phyloP scores from a whole-genome alignment of 148 eudicot genomes.

The Camellia lanceoleosa region DNA sequence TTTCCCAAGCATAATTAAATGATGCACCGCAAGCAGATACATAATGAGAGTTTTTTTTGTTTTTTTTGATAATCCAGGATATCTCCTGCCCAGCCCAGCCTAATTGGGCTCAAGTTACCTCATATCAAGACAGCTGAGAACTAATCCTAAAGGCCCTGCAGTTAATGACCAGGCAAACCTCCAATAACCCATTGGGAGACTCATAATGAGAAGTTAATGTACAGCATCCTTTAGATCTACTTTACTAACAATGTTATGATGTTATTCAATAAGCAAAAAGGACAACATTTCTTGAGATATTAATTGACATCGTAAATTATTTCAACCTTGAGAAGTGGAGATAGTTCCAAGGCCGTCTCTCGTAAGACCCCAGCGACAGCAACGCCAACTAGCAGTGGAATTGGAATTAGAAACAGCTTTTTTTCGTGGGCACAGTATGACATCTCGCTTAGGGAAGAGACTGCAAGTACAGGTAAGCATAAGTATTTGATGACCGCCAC shows the following conservation, averaged over 20 bases:
- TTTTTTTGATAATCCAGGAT: no score
- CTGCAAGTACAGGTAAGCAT: conserved; percentile 51
- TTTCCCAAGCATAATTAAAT: not conserved
- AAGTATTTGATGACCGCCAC: conserved; percentile 60
- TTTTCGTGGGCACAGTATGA: conserved; percentile 83
- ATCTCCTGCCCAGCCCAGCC: no score
- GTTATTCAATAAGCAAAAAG: no score
- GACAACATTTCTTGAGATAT: not conserved
- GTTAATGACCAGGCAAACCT: no score
- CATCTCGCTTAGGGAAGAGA: conserved; percentile 76
- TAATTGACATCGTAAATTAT: not conserved
- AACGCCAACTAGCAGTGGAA: conserved; percentile 63
- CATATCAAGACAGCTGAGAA: no score
- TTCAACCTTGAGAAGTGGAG: conserved; percentile 64
- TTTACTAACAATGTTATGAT: no score
- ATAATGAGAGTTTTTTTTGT: not conserved
- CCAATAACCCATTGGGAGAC: no score
- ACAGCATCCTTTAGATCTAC: no score
- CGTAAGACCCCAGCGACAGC: conserved; percentile 54
- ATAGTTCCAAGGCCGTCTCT: conserved; percentile 45
- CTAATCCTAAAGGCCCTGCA: no score
- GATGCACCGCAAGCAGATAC: not conserved
- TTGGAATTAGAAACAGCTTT: conserved; percentile 51
- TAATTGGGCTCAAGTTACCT: no score
- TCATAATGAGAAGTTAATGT: no score